These are phyloP conservation scores for Hypoxylon fragiforme DNA, from an alignment of 495 filamentous ascomycete species.

Conservation along the genomic window DNA sequence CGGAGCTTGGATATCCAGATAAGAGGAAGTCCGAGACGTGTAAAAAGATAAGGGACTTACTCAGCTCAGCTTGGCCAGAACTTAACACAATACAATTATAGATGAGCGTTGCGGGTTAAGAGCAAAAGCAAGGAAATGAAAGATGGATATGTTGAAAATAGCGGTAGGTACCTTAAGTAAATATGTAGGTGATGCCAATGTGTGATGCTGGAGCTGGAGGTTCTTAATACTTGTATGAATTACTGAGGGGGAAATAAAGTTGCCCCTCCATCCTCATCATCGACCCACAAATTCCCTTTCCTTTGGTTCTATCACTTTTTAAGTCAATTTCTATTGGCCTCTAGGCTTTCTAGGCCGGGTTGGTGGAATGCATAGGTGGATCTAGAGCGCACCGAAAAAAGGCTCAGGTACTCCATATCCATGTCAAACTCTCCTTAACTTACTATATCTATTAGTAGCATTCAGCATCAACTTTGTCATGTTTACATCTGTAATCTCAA, in stretches of 20 bases:
- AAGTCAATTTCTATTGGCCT: conserved; percentile 19
- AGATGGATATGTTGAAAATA: no score
- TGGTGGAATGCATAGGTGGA: conserved; percentile 13
- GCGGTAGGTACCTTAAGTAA: no score
- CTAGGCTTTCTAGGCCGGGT: not conserved
- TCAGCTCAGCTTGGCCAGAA: conserved; percentile 24
- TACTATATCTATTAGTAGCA: no score
- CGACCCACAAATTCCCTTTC: conserved; percentile 13
- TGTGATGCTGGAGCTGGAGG: not conserved
- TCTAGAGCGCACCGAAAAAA: conserved; percentile 4
- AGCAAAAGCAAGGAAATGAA: conserved; percentile 8
- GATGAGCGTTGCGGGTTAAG: conserved; percentile 14
- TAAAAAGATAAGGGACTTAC: conserved; percentile 21
- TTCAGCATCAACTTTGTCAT: no score
- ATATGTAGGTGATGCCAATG: conserved; percentile 1
- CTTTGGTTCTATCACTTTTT: conserved; percentile 12
- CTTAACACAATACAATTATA: conserved; percentile 11
- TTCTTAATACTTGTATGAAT: conserved; percentile 5
- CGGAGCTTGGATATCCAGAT: conserved; percentile 14
- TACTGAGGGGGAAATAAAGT: conserved; percentile 27
- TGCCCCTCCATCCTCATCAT: conserved; percentile 34
- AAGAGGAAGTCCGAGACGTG: conserved; percentile 2
- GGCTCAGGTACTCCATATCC: not conserved
- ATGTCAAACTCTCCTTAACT: no score
- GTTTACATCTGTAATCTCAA: no score